Evolutionary conservation across 768 basidiomycete species (phyloP), one percentile per base, ranked within the genome.

Genomic region (Heimioporus sp.): DNA sequence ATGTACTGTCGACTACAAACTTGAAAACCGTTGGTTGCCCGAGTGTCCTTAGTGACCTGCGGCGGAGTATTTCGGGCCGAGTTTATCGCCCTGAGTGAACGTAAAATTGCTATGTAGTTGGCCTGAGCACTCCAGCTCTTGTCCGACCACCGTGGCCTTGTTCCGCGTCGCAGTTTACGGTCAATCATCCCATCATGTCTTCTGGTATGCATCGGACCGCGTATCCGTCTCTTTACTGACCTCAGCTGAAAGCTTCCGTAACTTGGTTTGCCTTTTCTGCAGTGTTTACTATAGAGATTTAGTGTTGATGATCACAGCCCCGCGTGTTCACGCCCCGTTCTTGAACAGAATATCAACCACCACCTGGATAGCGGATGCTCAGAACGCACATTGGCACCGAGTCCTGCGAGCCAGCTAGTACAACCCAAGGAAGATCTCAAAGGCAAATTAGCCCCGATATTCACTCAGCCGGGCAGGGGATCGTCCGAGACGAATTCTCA

Each of bases 321-420:
- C 12, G 72, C 80, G 42, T 83, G 81, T 60, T 73, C 71, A 6
- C 66, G 64, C 42, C 53, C 64, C 12, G 78, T 83, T 19, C 54
- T 66, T 20, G 70, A 73, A 41, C 56, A 55, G 39, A 52, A 63
- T 50, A 82, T 84, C 51, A 83, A 83, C 61, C 55, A 55, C 32
- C 82, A 84, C 48, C 64, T 84, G 16, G 82, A 84, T 57, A 75
- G 68, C 36, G 65, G 65, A 38, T 81, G 81, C 46, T 55, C 56
- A n/a, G 54, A 67, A 39, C 52, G 60, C 49, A 58, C 51, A 40
- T 41, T 34, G 40, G 51, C n/a, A 21, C 34, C 10, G 10, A 35
- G 24, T 24, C 24, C 24, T 24, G 3, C 34, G 10, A 35, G 10
- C 10, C 34, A 35, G 2, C 31, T 57, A 46, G 11, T 52, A 5